These are phyloP conservation scores for Verticillium tricorpus DNA, from an alignment of 2,329 filamentous ascomycete genomes.

Conservation along the genomic window DNA sequence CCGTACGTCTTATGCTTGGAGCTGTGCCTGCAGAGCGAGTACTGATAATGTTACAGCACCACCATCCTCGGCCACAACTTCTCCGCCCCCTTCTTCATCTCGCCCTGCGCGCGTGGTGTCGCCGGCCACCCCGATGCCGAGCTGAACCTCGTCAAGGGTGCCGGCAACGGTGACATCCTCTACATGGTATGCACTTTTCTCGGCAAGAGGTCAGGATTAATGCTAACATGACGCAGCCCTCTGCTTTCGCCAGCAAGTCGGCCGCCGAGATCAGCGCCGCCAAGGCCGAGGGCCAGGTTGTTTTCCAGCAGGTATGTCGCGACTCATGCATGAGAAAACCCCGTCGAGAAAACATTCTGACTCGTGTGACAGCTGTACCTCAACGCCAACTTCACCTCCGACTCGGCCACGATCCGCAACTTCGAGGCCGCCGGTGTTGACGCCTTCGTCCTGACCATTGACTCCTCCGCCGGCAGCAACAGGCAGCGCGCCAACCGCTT, in stretches of 20 bases:
- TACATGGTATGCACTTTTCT: constrained; percentile 33
- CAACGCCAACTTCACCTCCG: constrained; percentile 26
- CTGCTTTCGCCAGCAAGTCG: constrained; percentile 25
- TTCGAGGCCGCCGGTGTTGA: constrained; percentile 27
- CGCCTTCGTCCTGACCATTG: constrained; percentile 33
- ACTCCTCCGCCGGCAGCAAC: constrained; percentile 33
- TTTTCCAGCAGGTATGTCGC: constrained; percentile 29
- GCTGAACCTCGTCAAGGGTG: constrained; percentile 43
- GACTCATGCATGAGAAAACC: not conserved
- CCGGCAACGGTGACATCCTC: constrained; percentile 41
- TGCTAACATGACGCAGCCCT: constrained; percentile 18
- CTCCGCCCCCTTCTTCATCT: constrained; percentile 51
- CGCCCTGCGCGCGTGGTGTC: constrained; percentile 39
- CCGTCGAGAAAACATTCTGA: not conserved
- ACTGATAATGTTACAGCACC: constrained; percentile 25
- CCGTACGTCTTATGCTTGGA: constrained; percentile 15
- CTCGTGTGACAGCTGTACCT: constrained; percentile 22
- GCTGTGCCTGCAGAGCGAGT: not conserved
- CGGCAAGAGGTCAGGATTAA: not conserved
- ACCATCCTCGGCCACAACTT: constrained; percentile 50
- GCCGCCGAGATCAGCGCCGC: constrained; percentile 32
- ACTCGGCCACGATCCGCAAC: constrained; percentile 22
- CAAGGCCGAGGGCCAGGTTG: constrained; percentile 29
- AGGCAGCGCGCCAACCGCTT: constrained; percentile 35
- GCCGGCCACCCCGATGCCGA: constrained; percentile 42